Conservation (phyloP, 768 basidiomycete genomes). For the Pulveroboletus sp. region DNA sequence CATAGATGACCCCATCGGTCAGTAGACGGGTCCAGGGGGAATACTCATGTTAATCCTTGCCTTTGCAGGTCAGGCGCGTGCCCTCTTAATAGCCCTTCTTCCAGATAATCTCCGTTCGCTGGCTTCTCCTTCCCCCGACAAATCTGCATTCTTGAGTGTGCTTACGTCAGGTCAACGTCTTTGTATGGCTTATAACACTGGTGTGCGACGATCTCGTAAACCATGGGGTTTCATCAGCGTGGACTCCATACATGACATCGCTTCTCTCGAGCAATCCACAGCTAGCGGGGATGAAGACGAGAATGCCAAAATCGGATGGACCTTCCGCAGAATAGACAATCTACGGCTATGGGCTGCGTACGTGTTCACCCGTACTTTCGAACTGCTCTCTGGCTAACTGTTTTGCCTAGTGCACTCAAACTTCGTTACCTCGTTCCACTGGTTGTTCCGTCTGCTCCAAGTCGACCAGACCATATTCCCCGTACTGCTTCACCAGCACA, state of each 20-base stretch:
- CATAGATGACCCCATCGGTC: constrained; percentile 55
- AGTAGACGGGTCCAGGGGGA: constrained; percentile 19
- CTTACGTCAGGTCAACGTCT: constrained; percentile 77
- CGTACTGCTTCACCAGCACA: constrained; percentile 23
- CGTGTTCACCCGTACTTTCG: constrained; percentile 25
- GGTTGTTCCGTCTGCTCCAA: constrained; percentile 43
- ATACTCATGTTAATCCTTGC: constrained; percentile 2
- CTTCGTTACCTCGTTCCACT: constrained; percentile 77
- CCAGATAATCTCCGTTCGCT: constrained; percentile 50
- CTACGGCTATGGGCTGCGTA: constrained; percentile 82
- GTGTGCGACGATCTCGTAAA: constrained; percentile 72
- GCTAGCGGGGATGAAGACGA: constrained; percentile 36
- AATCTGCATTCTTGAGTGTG: constrained; percentile 42
- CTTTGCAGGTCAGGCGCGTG: constrained; percentile 56
- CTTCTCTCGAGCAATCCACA: constrained; percentile 55
- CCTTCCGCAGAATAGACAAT: constrained; percentile 84
- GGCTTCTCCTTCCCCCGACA: constrained; percentile 34
- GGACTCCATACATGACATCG: constrained; percentile 76
- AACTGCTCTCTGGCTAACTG: neutral
- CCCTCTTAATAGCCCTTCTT: constrained; percentile 56
- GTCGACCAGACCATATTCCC: constrained; percentile 26
- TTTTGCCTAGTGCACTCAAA: constrained; percentile 62
- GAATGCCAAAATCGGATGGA: constrained; percentile 62
- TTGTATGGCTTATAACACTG: constrained; percentile 76
- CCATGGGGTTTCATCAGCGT: constrained; percentile 86